Base-by-base conservation (phyloP, 768 basidiomycete genomes). In the Mycena indigotica region DNA sequence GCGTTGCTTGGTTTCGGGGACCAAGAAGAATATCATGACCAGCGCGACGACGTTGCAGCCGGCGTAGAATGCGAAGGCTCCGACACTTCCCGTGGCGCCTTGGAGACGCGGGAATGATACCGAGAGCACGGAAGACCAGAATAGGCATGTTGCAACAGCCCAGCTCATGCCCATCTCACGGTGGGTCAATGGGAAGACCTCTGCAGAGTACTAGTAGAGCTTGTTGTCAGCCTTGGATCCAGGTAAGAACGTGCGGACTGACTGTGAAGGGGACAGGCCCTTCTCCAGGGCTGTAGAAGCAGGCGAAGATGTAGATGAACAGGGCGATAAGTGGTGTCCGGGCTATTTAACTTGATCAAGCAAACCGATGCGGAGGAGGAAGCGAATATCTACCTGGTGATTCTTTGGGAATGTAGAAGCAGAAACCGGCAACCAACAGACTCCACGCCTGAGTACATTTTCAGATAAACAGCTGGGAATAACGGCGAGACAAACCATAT, bases 161-260 rank as follows among this genome's bases (percentile, higher is more conserved):
- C 66, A 69, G 73, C 13, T 51, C 80, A 53, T 80, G 72, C 53
- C 79, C 75, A 89, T 79, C 65, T 91, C 89, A 65, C 91, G 78
- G 58, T 89, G 83, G 28, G 87, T 87, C 35, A 95, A 78, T 5
- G 93, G 94, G 82, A 91, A 96, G 13, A 89, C 93, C 71, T 95
- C 94, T 3, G 93, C 93, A 3, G 91, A 93, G 69, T 95, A 95
- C 32, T 35, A 35, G 17, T 8, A 8, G 32, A 35, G 17, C 32
- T 8, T 35, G 8, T 35, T 35, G 17, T 17, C 17, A 35, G 32
- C n/a, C n/a, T n/a, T n/a, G n/a, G n/a, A n/a, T n/a, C n/a, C n/a
- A n/a, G n/a, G n/a, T n/a, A n/a, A n/a, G n/a, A n/a, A n/a, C n/a
- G n/a, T n/a, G n/a, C n/a, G n/a, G n/a, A 35, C 32, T 35, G 10